These are phyloP conservation scores for Cordyceps militaris DNA, from an alignment of 2,329 filamentous ascomycete genomes.

Conservation along the genomic window DNA sequence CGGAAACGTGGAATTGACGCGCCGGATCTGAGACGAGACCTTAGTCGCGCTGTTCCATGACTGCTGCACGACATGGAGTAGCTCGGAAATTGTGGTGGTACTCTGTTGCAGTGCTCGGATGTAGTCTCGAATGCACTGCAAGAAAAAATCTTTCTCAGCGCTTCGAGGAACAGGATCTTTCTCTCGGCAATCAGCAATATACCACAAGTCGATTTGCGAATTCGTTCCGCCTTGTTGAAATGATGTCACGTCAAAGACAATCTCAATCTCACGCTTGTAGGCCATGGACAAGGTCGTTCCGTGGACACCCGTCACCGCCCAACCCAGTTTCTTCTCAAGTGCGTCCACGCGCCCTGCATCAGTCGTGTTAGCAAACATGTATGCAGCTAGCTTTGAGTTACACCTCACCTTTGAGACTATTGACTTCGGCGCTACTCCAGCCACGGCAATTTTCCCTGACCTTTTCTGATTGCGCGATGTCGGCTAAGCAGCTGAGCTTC, in stretches of 20 bases:
- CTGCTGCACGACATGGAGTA: conserved; percentile 52
- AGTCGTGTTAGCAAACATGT: conserved; percentile 29
- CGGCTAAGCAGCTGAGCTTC: conserved; percentile 62
- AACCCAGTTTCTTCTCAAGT: conserved; percentile 61
- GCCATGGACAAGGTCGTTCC: conserved; percentile 60
- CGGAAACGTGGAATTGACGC: conserved; percentile 57
- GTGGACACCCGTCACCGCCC: conserved; percentile 61
- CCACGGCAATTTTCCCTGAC: conserved; percentile 82
- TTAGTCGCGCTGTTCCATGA: conserved; percentile 60
- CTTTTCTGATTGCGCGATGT: conserved; percentile 77
- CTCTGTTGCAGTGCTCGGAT: conserved; percentile 55
- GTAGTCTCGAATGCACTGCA: conserved; percentile 64
- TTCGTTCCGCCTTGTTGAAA: conserved; percentile 45
- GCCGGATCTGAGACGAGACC: conserved; percentile 53
- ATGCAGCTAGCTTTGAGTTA: neutral
- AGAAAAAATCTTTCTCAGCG: conserved; percentile 66
- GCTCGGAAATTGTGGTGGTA: conserved; percentile 45
- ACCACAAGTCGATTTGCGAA: conserved; percentile 60
- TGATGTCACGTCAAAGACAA: conserved; percentile 61
- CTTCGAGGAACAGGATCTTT: conserved; percentile 49
- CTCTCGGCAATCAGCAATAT: conserved; percentile 54
- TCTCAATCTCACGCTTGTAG: conserved; percentile 64
- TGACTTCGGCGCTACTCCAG: conserved; percentile 79
- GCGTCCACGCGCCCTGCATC: conserved; percentile 54
- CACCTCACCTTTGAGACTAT: conserved; percentile 61